Evolutionary conservation across 2,329 filamentous ascomycete species (phyloP), one percentile per base, ranked within the genome.

Genomic region (Fusarium napiforme): DNA sequence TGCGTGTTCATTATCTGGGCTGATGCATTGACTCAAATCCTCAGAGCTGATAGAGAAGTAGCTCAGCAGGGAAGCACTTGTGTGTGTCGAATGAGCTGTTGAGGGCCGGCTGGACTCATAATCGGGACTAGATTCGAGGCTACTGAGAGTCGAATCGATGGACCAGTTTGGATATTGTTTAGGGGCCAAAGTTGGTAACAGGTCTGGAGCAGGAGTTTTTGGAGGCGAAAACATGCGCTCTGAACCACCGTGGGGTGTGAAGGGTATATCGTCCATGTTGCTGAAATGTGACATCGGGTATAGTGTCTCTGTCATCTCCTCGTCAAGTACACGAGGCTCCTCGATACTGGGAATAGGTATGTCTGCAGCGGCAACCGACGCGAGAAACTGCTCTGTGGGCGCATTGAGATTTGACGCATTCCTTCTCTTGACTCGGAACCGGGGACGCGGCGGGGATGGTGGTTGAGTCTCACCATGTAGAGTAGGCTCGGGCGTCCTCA

Each of bases 271-370:
- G 42, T 79, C 81, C 39, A 83, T 75, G 39, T 81, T 78, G 23
- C 78, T 75, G 39, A 85, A 76, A 50, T 77, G 79, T 32, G 83
- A 79, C 45, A 84, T 78, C 11, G 81, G 77, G 59, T 80, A 81
- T 32, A 79, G 65, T 42, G 79, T 77, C 67, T 83, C 82, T 40
- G 81, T 77, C 83, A 86, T 85, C 46, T 85, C 83, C 73, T 84
- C 83, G 74, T 87, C 84, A 43, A 82, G 75, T 30, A 82, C 80
- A 45, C 85, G 83, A 57, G 88, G 86, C 69, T 88, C 84, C 79
- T 92, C 90, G 63, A 92, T 91, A 79, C 89, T 91, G 19, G 89
- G 90, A 58, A 92, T 87, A 30, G 90, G 89, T 8, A 91, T 83
- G 78, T 92, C 90, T 68, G 89, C 90, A 23, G 89, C 89, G 49